Base-by-base conservation (phyloP, 139 green algal genomes). In the Coelastrella sp. region DNA sequence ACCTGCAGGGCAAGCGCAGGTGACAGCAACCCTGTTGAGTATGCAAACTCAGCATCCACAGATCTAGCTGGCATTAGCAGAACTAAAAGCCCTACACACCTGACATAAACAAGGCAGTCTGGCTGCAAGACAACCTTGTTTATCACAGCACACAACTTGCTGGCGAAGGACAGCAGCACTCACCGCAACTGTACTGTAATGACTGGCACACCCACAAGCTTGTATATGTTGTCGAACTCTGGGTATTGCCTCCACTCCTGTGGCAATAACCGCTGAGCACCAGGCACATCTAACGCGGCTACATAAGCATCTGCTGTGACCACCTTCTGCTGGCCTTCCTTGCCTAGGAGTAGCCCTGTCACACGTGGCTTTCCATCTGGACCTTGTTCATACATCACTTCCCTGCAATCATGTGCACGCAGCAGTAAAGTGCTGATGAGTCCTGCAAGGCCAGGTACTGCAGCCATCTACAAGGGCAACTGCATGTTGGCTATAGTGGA, bases 151-250 rank as follows among this genome's bases (percentile, higher is more conserved):
- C n/a, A n/a, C n/a, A n/a, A n/a, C n/a, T n/a, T n/a, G n/a, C n/a
- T n/a, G n/a, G n/a, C n/a, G n/a, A n/a, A n/a, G n/a, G 1, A 57
- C 45, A 9, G 1, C 27, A 64, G 4, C 32, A 60, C 78, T 75
- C 32, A 84, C 77, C 96, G 91, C 77, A 99, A 92, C 92, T 99
- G 96, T 68, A 99, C 96, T 5, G 96, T 99, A 85, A 98, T 98
- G 27, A 99, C 96, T 15, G 96, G 94, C 87, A 99, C 96, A n/a
- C 96, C 96, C 71, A 89, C 89, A 45, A 98, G 92, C 83, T 96
- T 91, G 90, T 98, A 96, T 60, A 99, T 96, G 83, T 96, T 94
- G 88, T 98, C 94, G 85, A 99, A 99, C 86, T 93, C 76, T 15
- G 86, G 80, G 69, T 91, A 88, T 13, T 76, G 45, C 32, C 96